These are phyloP conservation scores for Mortierella sp. DNA, from an alignment of 371 early-diverging fungal species.

Conservation along the genomic window DNA sequence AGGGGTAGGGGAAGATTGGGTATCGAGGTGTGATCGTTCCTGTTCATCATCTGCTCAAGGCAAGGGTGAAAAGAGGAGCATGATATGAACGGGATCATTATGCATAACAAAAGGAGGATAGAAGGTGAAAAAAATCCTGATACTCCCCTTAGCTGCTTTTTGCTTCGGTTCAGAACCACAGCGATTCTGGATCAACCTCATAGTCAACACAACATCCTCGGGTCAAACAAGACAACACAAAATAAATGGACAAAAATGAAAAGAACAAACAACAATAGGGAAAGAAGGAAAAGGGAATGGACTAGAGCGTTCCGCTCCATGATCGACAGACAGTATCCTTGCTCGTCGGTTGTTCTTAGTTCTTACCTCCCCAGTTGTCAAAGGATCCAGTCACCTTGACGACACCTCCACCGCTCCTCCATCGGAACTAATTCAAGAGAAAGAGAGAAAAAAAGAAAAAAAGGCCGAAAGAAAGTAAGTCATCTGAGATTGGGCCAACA, in stretches of 20 bases:
- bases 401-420: slow-evolving; percentile 64
- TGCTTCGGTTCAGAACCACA: background rate
- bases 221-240: background rate
- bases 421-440: slow-evolving; percentile 58
- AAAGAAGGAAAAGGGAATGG: background rate
- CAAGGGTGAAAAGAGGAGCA: background rate
- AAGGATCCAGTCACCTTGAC: slow-evolving; percentile 69
- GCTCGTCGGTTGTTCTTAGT: background rate
- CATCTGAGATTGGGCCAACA: background rate
- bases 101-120: background rate
- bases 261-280: too few species aligned
- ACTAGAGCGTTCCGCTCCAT: background rate
- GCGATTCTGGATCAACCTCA: background rate
- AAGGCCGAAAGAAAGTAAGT: background rate
- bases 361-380: slow-evolving; percentile 68
- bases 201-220: background rate
- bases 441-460: background rate
- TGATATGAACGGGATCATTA: background rate
- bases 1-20: too few species aligned
- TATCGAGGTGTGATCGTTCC: too few species aligned
- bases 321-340: background rate
- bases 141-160: slow-evolving; percentile 4
- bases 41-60: background rate
- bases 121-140: background rate
- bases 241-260: too few species aligned